These are phyloP conservation scores for Termitomyces sp. DNA, from an alignment of 768 basidiomycete genomes.

Conservation along the genomic window DNA sequence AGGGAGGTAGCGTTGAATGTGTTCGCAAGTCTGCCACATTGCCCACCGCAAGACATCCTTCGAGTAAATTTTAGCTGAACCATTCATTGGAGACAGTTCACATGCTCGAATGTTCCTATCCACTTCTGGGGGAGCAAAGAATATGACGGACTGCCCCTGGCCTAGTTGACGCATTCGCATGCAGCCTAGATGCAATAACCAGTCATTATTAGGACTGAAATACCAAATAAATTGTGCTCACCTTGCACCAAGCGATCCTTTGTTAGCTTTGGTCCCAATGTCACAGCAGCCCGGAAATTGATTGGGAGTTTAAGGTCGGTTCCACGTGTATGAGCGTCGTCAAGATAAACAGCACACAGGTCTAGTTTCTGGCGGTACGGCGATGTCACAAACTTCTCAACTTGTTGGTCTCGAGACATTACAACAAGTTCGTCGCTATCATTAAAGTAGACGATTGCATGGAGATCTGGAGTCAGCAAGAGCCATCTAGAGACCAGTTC, in stretches of 20 bases:
- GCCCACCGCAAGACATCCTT: not conserved
- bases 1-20: not conserved
- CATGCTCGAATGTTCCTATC: not conserved
- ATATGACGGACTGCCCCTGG: not conserved
- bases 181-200: not conserved
- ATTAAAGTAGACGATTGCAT: slow-evolving; percentile 39
- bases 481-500: slow-evolving; percentile 38
- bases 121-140: not conserved
- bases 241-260: not conserved
- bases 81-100: not conserved
- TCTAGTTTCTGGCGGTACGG: slow-evolving; percentile 24
- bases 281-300: slow-evolving; percentile 13
- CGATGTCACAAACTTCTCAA: slow-evolving; percentile 33
- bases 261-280: not conserved
- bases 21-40: not conserved
- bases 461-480: slow-evolving; percentile 14
- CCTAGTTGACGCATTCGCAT: not conserved
- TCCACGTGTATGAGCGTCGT: slow-evolving; percentile 48
- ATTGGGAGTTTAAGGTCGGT: slow-evolving; percentile 48
- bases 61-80: not conserved
- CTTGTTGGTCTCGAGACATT: slow-evolving; percentile 27
- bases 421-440: slow-evolving; percentile 28
- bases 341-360: slow-evolving; percentile 34
- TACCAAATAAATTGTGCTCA: not conserved
- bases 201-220: not conserved